A percentile compares a stretch with the other conserved stretches of the same genome.
Evolutionary conservation across 2,329 filamentous ascomycete species (phyloP).

Genomic region (Gaeumannomyces sp.): DNA sequence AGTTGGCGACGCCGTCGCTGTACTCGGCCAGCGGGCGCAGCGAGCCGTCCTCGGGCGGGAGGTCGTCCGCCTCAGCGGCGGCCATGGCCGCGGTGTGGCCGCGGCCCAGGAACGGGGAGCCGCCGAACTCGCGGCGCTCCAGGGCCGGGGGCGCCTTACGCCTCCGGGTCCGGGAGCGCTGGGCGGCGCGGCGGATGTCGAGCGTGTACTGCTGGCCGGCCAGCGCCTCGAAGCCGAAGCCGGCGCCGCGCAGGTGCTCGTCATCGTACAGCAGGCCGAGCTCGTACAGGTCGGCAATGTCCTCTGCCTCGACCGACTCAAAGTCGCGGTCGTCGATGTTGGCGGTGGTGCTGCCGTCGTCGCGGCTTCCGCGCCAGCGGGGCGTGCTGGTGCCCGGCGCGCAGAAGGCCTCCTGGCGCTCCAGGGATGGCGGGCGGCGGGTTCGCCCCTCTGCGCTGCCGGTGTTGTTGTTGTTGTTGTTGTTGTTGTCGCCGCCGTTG

Average conservation of each 20-base stretch:
- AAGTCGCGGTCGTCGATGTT: background rate
- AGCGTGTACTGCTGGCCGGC: constrained; percentile 31
- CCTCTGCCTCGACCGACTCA: constrained; percentile 27
- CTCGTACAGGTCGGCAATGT: constrained; percentile 34
- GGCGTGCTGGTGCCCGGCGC: constrained; percentile 31
- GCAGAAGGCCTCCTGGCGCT: constrained; percentile 41
- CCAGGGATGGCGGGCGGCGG: constrained; percentile 34
- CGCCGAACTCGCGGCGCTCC: background rate
- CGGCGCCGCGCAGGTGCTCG: constrained; percentile 26
- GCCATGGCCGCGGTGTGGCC: background rate
- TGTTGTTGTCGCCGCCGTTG: too few species aligned
- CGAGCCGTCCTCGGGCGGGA: constrained; percentile 10
- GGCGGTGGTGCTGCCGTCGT: constrained; percentile 10
- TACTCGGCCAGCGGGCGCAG: constrained; percentile 32
- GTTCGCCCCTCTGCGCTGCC: constrained; percentile 25
- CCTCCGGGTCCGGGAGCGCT: constrained; percentile 23
- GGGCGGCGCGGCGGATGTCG: constrained; percentile 25
- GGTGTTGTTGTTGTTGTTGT: constrained; percentile 15
- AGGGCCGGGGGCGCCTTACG: constrained; percentile 14
- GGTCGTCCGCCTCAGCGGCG: too few species aligned
- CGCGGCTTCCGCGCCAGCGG: constrained; percentile 15
- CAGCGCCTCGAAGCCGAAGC: constrained; percentile 35
- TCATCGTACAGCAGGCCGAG: constrained; percentile 40
- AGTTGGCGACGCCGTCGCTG: constrained; percentile 32
- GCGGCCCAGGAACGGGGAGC: background rate